phyloP scores from a whole-genome alignment of 2,329 filamentous ascomycete species.

The Lizonia empirigonia region DNA sequence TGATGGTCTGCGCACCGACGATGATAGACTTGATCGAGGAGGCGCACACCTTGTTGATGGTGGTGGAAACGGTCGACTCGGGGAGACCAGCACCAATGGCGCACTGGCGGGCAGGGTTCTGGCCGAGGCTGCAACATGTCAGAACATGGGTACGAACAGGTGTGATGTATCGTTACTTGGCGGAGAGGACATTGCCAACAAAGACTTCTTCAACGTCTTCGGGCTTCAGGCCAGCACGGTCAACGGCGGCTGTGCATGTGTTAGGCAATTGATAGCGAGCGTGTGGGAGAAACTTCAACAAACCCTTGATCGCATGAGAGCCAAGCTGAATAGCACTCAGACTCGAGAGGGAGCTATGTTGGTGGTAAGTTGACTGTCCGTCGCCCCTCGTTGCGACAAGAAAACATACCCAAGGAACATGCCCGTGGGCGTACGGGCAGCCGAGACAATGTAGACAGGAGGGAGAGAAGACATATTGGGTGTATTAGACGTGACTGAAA shows the following conservation, averaged over 20 bases:
- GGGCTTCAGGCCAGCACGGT: constrained; percentile 84
- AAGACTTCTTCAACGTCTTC: constrained; percentile 94
- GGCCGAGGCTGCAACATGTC: constrained; percentile 72
- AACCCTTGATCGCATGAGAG: constrained; percentile 90
- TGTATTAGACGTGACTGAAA: constrained; percentile 17
- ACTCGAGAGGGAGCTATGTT: constrained; percentile 79
- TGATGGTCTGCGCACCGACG: constrained; percentile 94
- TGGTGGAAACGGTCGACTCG: constrained; percentile 81
- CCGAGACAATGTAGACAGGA: constrained; percentile 94
- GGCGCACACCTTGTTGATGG: constrained; percentile 99
- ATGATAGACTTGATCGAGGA: constrained; percentile 94
- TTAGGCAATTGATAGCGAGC: constrained; percentile 27
- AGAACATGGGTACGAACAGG: constrained; percentile 1
- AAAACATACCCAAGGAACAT: constrained; percentile 84
- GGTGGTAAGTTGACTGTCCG: constrained; percentile 20
- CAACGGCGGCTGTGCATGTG: constrained; percentile 67
- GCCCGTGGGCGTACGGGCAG: constrained; percentile 86
- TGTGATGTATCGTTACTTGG: constrained; percentile 69
- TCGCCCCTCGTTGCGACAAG: constrained; percentile 27
- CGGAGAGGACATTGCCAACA: constrained; percentile 97
- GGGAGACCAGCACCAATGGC: constrained; percentile 86
- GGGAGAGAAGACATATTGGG: constrained; percentile 76
- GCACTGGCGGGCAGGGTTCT: constrained; percentile 95
- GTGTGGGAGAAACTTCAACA: constrained; percentile 20
- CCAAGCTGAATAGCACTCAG: constrained; percentile 86